Evolutionary conservation across 108 stramenopile genomes (phyloP), one percentile per base, ranked within the genome.

Genomic region (Nitzschia putrida): DNA sequence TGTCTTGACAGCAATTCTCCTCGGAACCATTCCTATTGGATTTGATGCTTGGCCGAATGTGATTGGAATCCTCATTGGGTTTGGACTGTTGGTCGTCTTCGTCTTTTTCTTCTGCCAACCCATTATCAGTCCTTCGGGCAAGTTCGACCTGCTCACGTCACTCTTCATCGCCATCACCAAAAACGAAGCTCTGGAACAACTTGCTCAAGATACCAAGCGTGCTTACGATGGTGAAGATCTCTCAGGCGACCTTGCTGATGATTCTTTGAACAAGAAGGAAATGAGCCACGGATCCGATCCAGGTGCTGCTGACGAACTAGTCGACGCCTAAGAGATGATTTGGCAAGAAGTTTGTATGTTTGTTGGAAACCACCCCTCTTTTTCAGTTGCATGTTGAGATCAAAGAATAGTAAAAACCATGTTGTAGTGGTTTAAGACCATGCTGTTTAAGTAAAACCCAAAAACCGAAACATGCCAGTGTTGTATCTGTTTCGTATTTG

Each of bases 11-110:
- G 29, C 67, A 9, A 44, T 69, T 23, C 3, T 79, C 8, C 24
- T 79, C 23, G 78, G 78, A 8, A 72, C 71, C 8, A 24, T 79
- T 43, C 78, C 78, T 7, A 69, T 79, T 45, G 78, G 78, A 45
- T 64, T 26, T 34, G 72, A 63, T 54, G 76, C 69, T 16, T 77
- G 60, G 60, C 76, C 76, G 2, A 77, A 71, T 41, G 49, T 73
- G 20, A 56, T 79, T 57, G 78, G 78, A 38, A 60, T 79, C 61
- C 65, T 78, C 43, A 49, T 79, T 16, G 78, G 78, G 14, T 50
- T 49, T 34, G 57, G 29, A 43, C 14, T 68, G 7, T 53, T 64
- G n/a, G 21, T 71, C 12, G 38, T 26, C 8, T 75, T 75, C 50
- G 69, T 75, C 22, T 80, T 58, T 51, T n/a, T 64, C n/a, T 22